These are phyloP conservation scores for Yamadazyma ubonensis DNA, from an alignment of 805 yeast species.

Conservation along the genomic window DNA sequence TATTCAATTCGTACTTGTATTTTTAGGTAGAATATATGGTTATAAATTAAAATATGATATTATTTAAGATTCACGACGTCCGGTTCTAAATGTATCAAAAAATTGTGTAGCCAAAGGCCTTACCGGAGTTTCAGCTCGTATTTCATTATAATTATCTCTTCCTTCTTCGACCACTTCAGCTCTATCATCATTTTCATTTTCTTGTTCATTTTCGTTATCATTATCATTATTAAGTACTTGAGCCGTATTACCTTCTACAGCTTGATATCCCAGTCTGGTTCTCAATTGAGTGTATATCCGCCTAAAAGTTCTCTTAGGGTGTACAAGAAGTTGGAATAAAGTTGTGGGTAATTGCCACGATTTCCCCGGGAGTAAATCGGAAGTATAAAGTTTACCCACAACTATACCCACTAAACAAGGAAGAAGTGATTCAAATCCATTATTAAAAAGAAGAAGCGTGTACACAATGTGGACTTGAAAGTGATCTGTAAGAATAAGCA, in stretches of 20 bases:
- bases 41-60: neutral
- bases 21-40: neutral
- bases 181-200: conserved; percentile 26
- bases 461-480: conserved; percentile 40
- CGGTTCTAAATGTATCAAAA: conserved; percentile 48
- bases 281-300: conserved; percentile 1
- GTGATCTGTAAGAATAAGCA: conserved; percentile 33
- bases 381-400: conserved; percentile 35
- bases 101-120: conserved; percentile 61
- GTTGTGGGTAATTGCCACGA: conserved; percentile 32
- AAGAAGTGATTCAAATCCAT: conserved; percentile 34
- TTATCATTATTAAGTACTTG: neutral
- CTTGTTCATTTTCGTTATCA: conserved; percentile 17
- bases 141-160: conserved; percentile 19
- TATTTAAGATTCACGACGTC: neutral
- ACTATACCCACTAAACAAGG: conserved; percentile 39
- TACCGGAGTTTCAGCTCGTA: conserved; percentile 57
- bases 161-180: conserved; percentile 14
- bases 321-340: conserved; percentile 26
- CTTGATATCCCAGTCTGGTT: conserved; percentile 4
- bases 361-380: conserved; percentile 38
- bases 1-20: no score
- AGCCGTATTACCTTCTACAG: neutral
- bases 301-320: conserved; percentile 20
- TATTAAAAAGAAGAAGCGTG: conserved; percentile 35